These are phyloP conservation scores for Casuarina glauca DNA, from an alignment of 306 rosid species.

Conservation along the genomic window DNA sequence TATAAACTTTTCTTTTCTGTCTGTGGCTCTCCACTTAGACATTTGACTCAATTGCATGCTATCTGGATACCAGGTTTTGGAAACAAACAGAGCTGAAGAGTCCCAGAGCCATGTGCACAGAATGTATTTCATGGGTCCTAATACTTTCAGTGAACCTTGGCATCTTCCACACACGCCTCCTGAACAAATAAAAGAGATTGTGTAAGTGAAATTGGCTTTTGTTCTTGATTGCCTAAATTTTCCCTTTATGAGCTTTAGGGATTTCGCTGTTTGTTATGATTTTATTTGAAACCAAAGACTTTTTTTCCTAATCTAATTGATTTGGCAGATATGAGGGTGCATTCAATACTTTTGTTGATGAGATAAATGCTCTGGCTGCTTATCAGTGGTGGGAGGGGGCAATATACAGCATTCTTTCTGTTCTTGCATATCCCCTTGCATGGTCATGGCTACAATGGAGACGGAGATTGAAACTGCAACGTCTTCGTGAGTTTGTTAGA, in stretches of 20 bases:
- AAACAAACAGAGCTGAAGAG: slow-evolving; percentile 98
- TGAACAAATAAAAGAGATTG: slow-evolving; percentile 88
- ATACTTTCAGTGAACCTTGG: slow-evolving; percentile 97
- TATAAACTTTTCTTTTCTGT: background rate
- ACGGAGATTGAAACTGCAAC: slow-evolving; percentile 82
- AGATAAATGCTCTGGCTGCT: slow-evolving; percentile 84
- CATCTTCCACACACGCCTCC: slow-evolving; percentile 91
- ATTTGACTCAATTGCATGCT: slow-evolving; percentile 16
- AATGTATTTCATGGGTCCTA: slow-evolving; percentile 98
- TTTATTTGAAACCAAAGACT: slow-evolving; percentile 27
- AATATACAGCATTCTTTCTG: slow-evolving; percentile 66
- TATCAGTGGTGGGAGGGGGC: slow-evolving; percentile 99
- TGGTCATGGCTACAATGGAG: slow-evolving; percentile 99
- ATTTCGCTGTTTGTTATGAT: background rate
- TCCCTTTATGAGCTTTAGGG: slow-evolving; percentile 14
- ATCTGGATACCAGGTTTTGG: slow-evolving; percentile 66
- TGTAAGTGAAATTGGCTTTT: slow-evolving; percentile 54
- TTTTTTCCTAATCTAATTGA: slow-evolving; percentile 29
- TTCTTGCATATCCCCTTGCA: slow-evolving; percentile 85
- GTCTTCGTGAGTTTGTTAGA: slow-evolving; percentile 88
- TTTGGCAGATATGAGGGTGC: slow-evolving; percentile 84
- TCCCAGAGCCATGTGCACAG: slow-evolving; percentile 95
- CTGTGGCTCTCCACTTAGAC: slow-evolving; percentile 8
- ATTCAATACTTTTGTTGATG: slow-evolving; percentile 88
- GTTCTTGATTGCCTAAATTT: slow-evolving; percentile 16